Conservation (phyloP, 371 early-diverging fungal species). For the Circinella umbellata region DNA sequence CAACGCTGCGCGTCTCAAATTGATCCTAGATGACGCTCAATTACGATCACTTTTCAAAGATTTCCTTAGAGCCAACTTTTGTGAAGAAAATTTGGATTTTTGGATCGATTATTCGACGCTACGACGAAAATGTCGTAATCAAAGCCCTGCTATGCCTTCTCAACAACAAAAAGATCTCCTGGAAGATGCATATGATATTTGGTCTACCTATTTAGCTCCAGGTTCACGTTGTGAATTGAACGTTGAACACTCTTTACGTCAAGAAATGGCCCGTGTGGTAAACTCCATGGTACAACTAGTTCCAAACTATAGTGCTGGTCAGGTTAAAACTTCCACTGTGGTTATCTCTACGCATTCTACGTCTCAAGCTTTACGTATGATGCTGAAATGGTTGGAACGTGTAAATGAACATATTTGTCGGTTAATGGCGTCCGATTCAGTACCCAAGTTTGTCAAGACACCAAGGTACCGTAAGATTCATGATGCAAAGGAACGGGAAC, state of each 20-base stretch:
- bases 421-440: constrained; percentile 79
- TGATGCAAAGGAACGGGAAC: constrained; percentile 17
- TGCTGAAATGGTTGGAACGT: constrained; percentile 63
- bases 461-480: constrained; percentile 57
- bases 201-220: constrained; percentile 64
- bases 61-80: constrained; percentile 69
- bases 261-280: constrained; percentile 54
- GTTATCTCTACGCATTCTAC: constrained; percentile 45
- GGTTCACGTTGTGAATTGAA: constrained; percentile 64
- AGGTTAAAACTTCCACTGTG: constrained; percentile 37
- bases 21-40: constrained; percentile 63
- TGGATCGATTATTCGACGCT: constrained; percentile 62
- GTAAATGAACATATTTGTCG: constrained; percentile 76
- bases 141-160: constrained; percentile 40
- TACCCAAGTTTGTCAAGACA: constrained; percentile 80
- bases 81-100: constrained; percentile 77
- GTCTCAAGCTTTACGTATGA: constrained; percentile 45
- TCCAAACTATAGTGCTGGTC: constrained; percentile 40
- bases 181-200: constrained; percentile 65
- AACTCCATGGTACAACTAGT: constrained; percentile 47
- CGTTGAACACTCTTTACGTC: constrained; percentile 54
- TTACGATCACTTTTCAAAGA: constrained; percentile 68
- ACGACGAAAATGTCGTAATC: constrained; percentile 39
- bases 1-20: constrained; percentile 43
- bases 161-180: constrained; percentile 48